These are phyloP conservation scores for Hypoxylon subgilvum DNA, from an alignment of 495 filamentous ascomycete species.

Conservation along the genomic window DNA sequence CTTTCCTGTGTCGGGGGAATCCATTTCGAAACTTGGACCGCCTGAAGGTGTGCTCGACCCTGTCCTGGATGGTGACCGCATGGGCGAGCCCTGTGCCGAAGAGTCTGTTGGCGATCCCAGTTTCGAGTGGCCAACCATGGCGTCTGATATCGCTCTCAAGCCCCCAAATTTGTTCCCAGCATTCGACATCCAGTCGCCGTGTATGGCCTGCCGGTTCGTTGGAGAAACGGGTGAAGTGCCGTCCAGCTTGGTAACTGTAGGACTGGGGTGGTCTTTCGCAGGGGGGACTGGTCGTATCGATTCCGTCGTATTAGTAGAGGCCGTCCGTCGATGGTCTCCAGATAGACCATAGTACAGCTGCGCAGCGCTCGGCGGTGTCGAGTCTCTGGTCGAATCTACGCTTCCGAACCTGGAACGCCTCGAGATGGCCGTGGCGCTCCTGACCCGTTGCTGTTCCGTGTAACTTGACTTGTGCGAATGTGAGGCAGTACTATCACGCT, in stretches of 20 bases:
- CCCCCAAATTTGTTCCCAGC: slow-evolving; percentile 63
- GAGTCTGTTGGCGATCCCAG: slow-evolving; percentile 61
- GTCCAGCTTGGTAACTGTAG: slow-evolving; percentile 73
- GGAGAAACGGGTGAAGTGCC: slow-evolving; percentile 57
- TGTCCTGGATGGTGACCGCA: slow-evolving; percentile 73
- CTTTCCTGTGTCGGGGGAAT: slow-evolving; percentile 70
- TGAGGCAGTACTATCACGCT: slow-evolving; percentile 66
- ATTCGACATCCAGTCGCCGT: slow-evolving; percentile 60
- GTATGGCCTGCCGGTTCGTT: slow-evolving; percentile 54
- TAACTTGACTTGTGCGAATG: slow-evolving; percentile 74
- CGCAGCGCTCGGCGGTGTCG: slow-evolving; percentile 47
- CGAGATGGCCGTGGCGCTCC: slow-evolving; percentile 64
- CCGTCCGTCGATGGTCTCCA: slow-evolving; percentile 53
- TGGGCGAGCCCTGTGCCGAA: slow-evolving; percentile 67
- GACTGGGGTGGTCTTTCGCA: slow-evolving; percentile 56
- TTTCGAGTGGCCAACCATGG: slow-evolving; percentile 64
- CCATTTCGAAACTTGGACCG: slow-evolving; percentile 78
- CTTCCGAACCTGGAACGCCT: slow-evolving; percentile 82
- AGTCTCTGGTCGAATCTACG: slow-evolving; percentile 61
- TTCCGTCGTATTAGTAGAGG: slow-evolving; percentile 57
- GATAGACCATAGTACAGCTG: slow-evolving; percentile 69
- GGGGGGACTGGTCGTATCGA: slow-evolving; percentile 55
- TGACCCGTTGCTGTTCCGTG: slow-evolving; percentile 70
- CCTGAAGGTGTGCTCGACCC: slow-evolving; percentile 87
- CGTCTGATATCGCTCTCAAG: slow-evolving; percentile 81